A percentile compares a stretch with the other conserved stretches of the same genome.
Evolutionary conservation across 75 land plant species (phyloP).

Genomic region (Adiantum capillusveneris): DNA sequence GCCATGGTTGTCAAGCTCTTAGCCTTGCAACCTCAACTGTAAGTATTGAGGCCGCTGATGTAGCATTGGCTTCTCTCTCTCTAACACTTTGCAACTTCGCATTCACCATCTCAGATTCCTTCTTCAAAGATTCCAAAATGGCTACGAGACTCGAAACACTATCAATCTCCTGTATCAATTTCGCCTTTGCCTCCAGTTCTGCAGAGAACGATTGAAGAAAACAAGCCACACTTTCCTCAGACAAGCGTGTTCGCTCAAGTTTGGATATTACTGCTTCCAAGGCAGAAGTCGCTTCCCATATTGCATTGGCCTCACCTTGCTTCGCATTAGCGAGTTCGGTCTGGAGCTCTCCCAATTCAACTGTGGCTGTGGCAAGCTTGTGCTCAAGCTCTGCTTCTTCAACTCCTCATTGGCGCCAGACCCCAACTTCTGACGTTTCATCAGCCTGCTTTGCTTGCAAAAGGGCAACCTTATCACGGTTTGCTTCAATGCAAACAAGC

Average conservation of each 20-base stretch:
- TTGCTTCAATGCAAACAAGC: constrained; percentile 42
- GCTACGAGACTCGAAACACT: constrained; percentile 35
- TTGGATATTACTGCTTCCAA: not conserved
- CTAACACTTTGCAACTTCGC: constrained; percentile 47
- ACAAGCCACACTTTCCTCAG: constrained; percentile 23
- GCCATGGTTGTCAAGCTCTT: too few species aligned
- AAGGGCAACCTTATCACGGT: constrained; percentile 39
- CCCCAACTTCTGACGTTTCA: constrained; percentile 33
- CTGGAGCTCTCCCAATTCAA: constrained; percentile 33
- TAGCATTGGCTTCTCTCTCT: constrained; percentile 54
- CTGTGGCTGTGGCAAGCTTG: constrained; percentile 28
- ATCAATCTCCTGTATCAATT: constrained; percentile 43
- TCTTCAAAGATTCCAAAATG: constrained; percentile 36
- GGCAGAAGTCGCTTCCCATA: constrained; percentile 1
- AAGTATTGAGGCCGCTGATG: constrained; percentile 46
- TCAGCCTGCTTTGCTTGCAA: constrained; percentile 28
- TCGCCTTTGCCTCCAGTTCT: constrained; percentile 56
- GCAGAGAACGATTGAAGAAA: constrained; percentile 20
- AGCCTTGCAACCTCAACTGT: constrained; percentile 47
- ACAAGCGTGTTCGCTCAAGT: constrained; percentile 1
- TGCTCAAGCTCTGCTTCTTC: constrained; percentile 20
- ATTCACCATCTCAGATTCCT: constrained; percentile 44
- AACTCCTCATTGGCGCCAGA: not conserved
- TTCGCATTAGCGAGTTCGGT: constrained; percentile 29
- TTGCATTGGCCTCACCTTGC: constrained; percentile 10